Percentiles rank a stretch among this genome's conserved stretches.
Evolutionary conservation across 2,329 filamentous ascomycete genomes (phyloP).

Genomic region (Aspergillus unguis): DNA sequence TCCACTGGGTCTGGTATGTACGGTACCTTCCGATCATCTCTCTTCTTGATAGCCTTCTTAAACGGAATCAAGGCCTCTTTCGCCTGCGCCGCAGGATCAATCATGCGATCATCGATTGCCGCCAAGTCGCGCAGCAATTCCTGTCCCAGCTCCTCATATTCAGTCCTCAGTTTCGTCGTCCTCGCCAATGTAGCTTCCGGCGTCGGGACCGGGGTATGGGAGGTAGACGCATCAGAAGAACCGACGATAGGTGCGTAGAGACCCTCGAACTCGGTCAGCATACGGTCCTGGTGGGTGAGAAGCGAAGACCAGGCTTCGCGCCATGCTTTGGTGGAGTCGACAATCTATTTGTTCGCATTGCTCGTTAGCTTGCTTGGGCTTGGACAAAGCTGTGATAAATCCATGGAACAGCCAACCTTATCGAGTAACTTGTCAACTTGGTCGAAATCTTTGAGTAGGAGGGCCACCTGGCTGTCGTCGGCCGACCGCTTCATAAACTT

Average conservation of each 20-base stretch:
- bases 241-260: conserved; percentile 75
- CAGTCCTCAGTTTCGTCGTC: conserved; percentile 61
- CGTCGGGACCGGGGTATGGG: conserved; percentile 58
- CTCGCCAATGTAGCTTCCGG: conserved; percentile 62
- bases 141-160: conserved; percentile 66
- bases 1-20: no score
- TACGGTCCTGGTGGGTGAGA: conserved; percentile 63
- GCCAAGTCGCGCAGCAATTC: conserved; percentile 70
- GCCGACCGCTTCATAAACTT: conserved; percentile 68
- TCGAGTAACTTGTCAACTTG: conserved; percentile 72
- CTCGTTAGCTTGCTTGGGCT: not conserved
- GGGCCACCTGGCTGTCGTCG: conserved; percentile 72
- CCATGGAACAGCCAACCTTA: conserved; percentile 52
- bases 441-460: conserved; percentile 74
- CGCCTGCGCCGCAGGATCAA: conserved; percentile 66
- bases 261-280: conserved; percentile 65
- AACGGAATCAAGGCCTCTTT: conserved; percentile 67
- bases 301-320: conserved; percentile 74
- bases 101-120: conserved; percentile 66
- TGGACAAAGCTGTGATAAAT: not conserved
- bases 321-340: conserved; percentile 72
- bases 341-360: conserved; percentile 53
- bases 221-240: conserved; percentile 54
- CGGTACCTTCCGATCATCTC: conserved; percentile 69
- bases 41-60: conserved; percentile 79